Evolutionary conservation across 208 protist genomes (phyloP).

Genomic region (Acanthamoeba quina): DNA sequence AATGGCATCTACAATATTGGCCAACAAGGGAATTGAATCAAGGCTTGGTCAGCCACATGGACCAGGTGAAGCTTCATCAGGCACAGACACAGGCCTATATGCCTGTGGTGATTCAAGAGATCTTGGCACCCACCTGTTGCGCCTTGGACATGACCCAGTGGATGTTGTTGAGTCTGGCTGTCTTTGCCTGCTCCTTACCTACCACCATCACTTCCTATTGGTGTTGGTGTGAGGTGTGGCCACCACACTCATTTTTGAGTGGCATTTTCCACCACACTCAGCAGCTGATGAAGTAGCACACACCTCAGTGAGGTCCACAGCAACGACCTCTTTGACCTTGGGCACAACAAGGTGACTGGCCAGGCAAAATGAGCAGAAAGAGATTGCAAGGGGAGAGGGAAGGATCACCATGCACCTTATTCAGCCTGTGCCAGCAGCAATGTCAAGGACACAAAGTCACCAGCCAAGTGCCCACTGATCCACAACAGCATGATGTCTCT

Average conservation of each 20-base stretch:
- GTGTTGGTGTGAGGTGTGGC: background rate
- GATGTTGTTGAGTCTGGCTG: background rate
- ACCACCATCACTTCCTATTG: background rate
- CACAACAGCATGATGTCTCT: background rate
- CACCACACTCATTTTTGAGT: too few species aligned
- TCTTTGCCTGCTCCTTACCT: background rate
- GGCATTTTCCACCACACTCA: background rate
- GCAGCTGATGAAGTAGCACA: background rate
- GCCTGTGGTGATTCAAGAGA: background rate
- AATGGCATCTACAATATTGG: background rate
- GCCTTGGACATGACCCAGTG: constrained; percentile 1
- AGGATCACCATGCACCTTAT: background rate
- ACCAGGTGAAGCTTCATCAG: too few species aligned
- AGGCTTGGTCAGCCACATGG: background rate
- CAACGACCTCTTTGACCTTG: background rate
- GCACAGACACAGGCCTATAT: too few species aligned
- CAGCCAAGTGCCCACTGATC: background rate
- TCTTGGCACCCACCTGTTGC: background rate
- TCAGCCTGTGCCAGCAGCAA: background rate
- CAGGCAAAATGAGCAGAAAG: background rate
- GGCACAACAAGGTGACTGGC: background rate
- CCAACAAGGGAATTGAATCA: too few species aligned
- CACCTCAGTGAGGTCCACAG: constrained; percentile 9
- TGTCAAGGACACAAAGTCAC: background rate
- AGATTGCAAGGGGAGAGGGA: background rate